Base-by-base conservation (phyloP, 331 rosid genomes). In the Saraca asoca region DNA sequence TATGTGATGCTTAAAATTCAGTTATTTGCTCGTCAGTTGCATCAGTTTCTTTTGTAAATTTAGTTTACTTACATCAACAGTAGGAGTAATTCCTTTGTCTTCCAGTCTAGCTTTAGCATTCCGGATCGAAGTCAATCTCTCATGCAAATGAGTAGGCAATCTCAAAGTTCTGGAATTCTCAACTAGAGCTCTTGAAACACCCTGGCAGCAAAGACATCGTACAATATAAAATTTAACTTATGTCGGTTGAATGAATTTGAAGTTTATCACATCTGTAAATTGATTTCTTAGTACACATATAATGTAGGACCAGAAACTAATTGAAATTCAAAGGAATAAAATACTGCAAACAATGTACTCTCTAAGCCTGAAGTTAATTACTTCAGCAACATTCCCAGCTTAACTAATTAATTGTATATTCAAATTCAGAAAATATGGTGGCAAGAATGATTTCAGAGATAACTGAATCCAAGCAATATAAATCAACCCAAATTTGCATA, bases 151-250 rank as follows among this genome's bases (percentile, higher is more conserved):
- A 57, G 78, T 75, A 7, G 98, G 98, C 73, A 94, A 69, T 79
- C 98, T 86, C 71, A 94, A 74, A 42, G 96, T 90, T 86, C 95
- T 84, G 29, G 97, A 94, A 73, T 86, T 94, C 75, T 88, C 96
- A 68, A 90, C 88, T 61, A 94, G 75, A 46, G 91, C 90, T 82
- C 92, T 87, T 70, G 98, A 90, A 65, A 94, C 96, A 74, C 97
- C 97, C 98, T 94, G 83, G 55, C 53, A 74, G 46, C 62, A 69
- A 53, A 14, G 53, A 62, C 63, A 69, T 38, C 7, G 19, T 29
- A 13, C 29, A 43, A 49, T 15, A 16, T 1, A 51, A 37, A 18
- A 11, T 18, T 45, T 14, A n/a, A 45, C 68, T 59, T 44, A 58
- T 15, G 24, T 4, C n/a, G 57, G 38, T 24, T n/a, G 12, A 61